Percentiles rank a stretch among this genome's conserved stretches.
These are phyloP conservation scores for Lycium ferocissimum DNA, from an alignment of 257 asterid genomes.

Conservation along the genomic window DNA sequence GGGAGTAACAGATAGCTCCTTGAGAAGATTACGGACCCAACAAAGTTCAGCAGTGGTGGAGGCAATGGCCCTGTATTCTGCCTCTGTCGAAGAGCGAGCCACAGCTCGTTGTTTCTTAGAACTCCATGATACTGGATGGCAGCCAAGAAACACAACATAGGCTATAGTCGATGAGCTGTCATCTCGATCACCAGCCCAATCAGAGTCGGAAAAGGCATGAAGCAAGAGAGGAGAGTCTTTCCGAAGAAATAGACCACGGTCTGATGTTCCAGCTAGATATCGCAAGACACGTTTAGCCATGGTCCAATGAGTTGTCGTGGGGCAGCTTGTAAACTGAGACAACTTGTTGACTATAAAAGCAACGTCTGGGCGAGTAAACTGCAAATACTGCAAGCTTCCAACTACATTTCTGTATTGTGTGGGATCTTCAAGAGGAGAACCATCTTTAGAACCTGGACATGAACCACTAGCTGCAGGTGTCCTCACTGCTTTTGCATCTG, in stretches of 20 bases:
- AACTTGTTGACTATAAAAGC: neutral
- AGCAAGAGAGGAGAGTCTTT: neutral
- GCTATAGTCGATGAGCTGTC: neutral
- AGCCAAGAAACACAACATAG: neutral
- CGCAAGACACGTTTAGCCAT: neutral
- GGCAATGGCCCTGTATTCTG: neutral
- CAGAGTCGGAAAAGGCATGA: neutral
- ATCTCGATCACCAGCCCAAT: neutral
- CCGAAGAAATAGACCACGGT: neutral
- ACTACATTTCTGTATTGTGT: neutral
- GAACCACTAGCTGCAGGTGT: neutral
- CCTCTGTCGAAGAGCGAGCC: neutral
- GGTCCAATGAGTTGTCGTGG: neutral
- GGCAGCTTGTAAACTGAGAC: neutral
- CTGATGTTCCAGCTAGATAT: neutral
- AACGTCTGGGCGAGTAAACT: neutral
- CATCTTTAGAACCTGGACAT: neutral
- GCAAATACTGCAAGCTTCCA: slow-evolving; percentile 18
- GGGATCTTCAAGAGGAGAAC: neutral
- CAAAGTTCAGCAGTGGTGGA: neutral
- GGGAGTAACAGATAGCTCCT: neutral
- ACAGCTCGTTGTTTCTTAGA: neutral
- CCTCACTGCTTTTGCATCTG: neutral
- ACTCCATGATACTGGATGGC: neutral
- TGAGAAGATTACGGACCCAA: neutral